Evolutionary conservation across 441 rosid genomes (phyloP), one percentile per base, ranked within the genome.

Genomic region (Kokia cookei): DNA sequence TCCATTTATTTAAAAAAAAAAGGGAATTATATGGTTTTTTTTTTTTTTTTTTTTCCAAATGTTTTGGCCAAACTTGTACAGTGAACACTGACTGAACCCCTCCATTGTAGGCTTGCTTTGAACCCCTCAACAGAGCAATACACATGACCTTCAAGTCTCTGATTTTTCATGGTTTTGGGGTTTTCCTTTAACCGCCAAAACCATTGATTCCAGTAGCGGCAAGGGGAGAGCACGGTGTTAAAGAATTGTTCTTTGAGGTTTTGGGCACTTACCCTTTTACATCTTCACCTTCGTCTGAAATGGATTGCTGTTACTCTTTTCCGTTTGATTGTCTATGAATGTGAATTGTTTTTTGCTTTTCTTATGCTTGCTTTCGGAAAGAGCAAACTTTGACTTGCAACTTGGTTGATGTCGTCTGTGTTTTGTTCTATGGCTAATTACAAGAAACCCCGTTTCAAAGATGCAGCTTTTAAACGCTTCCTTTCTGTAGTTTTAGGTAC

Each of bases 401-500:
- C 26, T 32, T 48, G 75, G 32, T 66, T 72, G 54, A 57, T 37
- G 53, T 14, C 64, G 70, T 66, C 65, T 61, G 75, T 76, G 51
- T 53, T 71, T 70, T 14, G 24, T 73, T 13, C 61, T 24, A 93
- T 93, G 98, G 94, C 86, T 64, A 43, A 73, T 76, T 76, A 80
- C 79, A 91, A 84, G 94, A 95, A 89, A 82, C 78, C 76, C 59
- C 90, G 80, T 64, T 43, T 86, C 62, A 89, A 81, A 81, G 84
- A 78, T 24, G 81, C 83, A 43, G 83, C 84, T 73, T 75, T 84
- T 58, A 88, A 88, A 70, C 90, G 89, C 58, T 78, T 91, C 62
- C 69, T 82, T 24, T 84, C 74, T 76, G 73, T 91, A 5, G 75
- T 83, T 77, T 78, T 81, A 53, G 81, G 87, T 48, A 89, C 93